A percentile compares a stretch with the other conserved stretches of the same genome.
Conservation (phyloP, 2,329 filamentous ascomycete species). For the Diaporthe helianthi region DNA sequence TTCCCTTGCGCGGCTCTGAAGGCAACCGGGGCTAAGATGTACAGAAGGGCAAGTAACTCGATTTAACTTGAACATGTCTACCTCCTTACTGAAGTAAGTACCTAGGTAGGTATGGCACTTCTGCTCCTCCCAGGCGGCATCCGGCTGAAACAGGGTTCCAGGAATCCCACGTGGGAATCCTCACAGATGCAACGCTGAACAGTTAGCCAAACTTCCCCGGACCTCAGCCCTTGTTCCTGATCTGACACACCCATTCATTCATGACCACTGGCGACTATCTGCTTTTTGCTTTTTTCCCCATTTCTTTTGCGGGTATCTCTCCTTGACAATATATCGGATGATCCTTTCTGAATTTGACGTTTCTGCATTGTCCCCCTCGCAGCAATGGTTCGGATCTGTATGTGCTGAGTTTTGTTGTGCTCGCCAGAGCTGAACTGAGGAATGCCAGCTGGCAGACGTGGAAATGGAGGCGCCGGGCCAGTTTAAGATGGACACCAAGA, state of each 20-base stretch:
- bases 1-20: background rate
- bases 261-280: background rate
- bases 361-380: background rate
- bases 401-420: background rate
- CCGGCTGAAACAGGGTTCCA: slow-evolving; percentile 6
- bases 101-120: background rate
- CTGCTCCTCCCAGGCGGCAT: slow-evolving; percentile 18
- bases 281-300: too few species aligned
- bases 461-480: background rate
- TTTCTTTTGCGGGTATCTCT: background rate
- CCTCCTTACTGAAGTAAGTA: too few species aligned
- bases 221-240: background rate
- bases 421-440: background rate
- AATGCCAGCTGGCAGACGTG: background rate
- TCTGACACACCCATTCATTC: background rate
- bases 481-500: background rate
- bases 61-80: background rate
- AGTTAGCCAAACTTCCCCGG: background rate
- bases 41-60: background rate
- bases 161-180: background rate
- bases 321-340: slow-evolving; percentile 1
- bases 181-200: background rate
- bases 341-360: background rate
- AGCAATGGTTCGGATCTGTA: background rate
- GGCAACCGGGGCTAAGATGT: background rate